Percentiles rank a stretch among this genome's conserved stretches.
Conservation (phyloP, 140 eudicot species). For the Flaveria floridana region DNA sequence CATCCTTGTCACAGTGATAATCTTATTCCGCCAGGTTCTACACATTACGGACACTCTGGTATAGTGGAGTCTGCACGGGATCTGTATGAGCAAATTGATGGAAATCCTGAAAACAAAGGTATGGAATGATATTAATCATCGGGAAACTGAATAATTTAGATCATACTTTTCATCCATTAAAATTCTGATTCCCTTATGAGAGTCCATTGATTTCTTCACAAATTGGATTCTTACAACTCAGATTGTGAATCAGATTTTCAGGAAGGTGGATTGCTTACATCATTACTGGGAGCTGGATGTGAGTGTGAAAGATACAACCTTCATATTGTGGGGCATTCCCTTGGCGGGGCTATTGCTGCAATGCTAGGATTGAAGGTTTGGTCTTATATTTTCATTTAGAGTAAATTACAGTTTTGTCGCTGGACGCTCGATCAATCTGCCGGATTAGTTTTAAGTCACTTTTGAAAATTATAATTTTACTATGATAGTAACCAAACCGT, state of each 20-base stretch:
- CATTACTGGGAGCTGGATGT: slow-evolving; percentile 61
- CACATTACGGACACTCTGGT: slow-evolving; percentile 73
- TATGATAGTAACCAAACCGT: not conserved
- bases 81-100: slow-evolving; percentile 64
- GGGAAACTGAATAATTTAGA: not conserved
- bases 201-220: not conserved
- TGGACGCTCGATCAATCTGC: not conserved
- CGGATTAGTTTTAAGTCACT: not conserved
- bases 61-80: slow-evolving; percentile 63
- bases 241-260: slow-evolving; percentile 31
- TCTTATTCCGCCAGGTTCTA: slow-evolving; percentile 47
- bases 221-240: slow-evolving; percentile 4
- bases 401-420: not conserved
- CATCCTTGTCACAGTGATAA: slow-evolving; percentile 52
- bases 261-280: slow-evolving; percentile 59
- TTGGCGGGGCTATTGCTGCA: slow-evolving; percentile 78
- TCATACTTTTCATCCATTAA: not conserved
- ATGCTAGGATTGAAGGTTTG: slow-evolving; percentile 59
- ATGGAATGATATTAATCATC: not conserved
- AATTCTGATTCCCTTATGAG: slow-evolving; percentile 5
- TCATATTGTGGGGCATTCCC: slow-evolving; percentile 76
- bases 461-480: not conserved
- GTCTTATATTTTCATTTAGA: not conserved
- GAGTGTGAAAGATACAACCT: slow-evolving; percentile 68
- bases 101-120: slow-evolving; percentile 40